Percentiles rank a stretch among this genome's conserved stretches.
Evolutionary conservation across 176 grass and related monocot species (phyloP).

Genomic region (Stipa capillata): DNA sequence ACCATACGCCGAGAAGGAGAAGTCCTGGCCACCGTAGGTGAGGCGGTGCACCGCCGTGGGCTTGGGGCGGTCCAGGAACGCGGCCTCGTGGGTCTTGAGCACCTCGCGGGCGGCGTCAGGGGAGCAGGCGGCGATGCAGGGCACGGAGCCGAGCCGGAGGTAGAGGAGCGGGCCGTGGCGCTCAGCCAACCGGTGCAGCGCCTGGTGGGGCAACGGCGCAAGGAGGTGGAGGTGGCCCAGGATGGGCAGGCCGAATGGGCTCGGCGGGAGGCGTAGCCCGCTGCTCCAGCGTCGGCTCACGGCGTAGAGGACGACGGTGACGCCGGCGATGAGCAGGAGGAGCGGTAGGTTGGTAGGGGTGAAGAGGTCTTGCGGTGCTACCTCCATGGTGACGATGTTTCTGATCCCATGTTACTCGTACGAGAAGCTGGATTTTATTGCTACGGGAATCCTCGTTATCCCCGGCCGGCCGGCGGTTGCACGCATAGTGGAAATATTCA

Average conservation of each 20-base stretch:
- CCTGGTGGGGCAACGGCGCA: slow-evolving; percentile 48
- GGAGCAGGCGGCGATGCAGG: slow-evolving; percentile 54
- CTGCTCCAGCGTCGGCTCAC: not conserved
- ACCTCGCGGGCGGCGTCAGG: slow-evolving; percentile 39
- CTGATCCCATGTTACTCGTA: too few species aligned
- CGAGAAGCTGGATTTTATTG: too few species aligned
- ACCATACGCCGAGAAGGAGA: slow-evolving; percentile 58
- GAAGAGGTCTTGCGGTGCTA: not conserved
- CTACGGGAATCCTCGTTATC: not conserved
- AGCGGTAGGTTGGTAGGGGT: not conserved
- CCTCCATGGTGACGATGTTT: not conserved
- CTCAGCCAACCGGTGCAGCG: slow-evolving; percentile 43
- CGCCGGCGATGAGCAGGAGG: slow-evolving; percentile 23
- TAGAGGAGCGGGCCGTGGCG: slow-evolving; percentile 46
- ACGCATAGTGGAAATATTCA: not conserved
- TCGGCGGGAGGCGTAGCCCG: slow-evolving; percentile 33
- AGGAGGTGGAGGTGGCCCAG: slow-evolving; percentile 87
- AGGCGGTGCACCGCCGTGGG: slow-evolving; percentile 28
- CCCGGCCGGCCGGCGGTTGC: not conserved
- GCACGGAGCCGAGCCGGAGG: slow-evolving; percentile 58
- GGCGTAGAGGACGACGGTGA: slow-evolving; percentile 5
- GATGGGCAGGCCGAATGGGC: slow-evolving; percentile 57
- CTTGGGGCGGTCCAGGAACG: slow-evolving; percentile 59
- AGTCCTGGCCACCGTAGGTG: slow-evolving; percentile 53
- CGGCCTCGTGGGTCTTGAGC: slow-evolving; percentile 44